Conservation (phyloP, 2,329 filamentous ascomycete species). For the Hypoxylon sp. region DNA sequence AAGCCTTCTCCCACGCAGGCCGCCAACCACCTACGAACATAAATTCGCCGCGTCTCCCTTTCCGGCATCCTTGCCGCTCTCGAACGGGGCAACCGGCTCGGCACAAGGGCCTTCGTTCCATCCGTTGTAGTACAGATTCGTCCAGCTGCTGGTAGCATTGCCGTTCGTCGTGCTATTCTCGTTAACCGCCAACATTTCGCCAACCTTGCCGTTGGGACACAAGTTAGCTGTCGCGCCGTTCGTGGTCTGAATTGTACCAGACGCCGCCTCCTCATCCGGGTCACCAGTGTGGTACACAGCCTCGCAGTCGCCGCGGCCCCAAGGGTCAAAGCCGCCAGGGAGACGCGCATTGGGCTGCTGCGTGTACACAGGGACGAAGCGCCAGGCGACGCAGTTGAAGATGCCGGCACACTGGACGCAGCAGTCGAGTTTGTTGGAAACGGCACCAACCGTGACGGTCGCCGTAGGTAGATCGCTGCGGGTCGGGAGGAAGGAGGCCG, state of each 20-base stretch:
- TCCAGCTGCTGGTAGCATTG: constrained; percentile 36
- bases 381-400: constrained; percentile 55
- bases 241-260: constrained; percentile 23
- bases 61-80: constrained; percentile 44
- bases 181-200: constrained; percentile 18
- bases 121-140: constrained; percentile 52
- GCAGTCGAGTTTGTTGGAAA: constrained; percentile 52
- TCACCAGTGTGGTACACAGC: constrained; percentile 49
- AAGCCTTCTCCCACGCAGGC: neutral
- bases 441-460: constrained; percentile 48
- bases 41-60: constrained; percentile 42
- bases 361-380: constrained; percentile 49
- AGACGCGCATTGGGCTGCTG: constrained; percentile 43
- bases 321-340: constrained; percentile 54
- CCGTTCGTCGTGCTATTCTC: constrained; percentile 3
- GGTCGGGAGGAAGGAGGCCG: constrained; percentile 39
- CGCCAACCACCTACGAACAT: constrained; percentile 31
- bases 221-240: constrained; percentile 32
- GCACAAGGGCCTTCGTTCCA: constrained; percentile 54
- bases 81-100: constrained; percentile 43
- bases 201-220: constrained; percentile 40
- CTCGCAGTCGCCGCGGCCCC: constrained; percentile 52
- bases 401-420: constrained; percentile 51
- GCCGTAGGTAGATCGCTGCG: constrained; percentile 41
- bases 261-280: constrained; percentile 26